phyloP scores from a whole-genome alignment of 768 basidiomycete genomes.

The Coprinellus micaceus region DNA sequence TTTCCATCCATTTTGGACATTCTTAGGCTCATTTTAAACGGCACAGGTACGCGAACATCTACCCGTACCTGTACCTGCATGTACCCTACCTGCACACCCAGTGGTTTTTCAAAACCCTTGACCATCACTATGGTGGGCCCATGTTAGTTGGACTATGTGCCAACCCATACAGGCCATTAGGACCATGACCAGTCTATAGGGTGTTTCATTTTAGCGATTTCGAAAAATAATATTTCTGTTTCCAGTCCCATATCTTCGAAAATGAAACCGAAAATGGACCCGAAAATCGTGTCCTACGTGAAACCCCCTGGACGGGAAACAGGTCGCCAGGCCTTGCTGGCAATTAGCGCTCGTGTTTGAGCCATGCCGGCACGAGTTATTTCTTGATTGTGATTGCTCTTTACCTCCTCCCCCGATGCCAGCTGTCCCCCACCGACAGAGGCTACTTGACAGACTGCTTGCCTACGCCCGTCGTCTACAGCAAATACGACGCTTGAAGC shows the following conservation, averaged over 20 bases:
- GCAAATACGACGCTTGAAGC: not conserved
- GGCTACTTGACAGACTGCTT: not conserved
- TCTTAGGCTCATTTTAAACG: too few relatives aligned
- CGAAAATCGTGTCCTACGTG: not conserved
- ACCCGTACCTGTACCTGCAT: too few relatives aligned
- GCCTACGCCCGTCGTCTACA: not conserved
- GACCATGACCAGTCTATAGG: too few relatives aligned
- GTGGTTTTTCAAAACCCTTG: too few relatives aligned
- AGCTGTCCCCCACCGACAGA: not conserved
- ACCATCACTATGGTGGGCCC: too few relatives aligned
- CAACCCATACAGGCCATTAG: too few relatives aligned
- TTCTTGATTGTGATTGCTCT: not conserved
- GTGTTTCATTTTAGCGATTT: conserved; percentile 1
- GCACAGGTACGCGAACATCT: too few relatives aligned
- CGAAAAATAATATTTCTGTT: not conserved
- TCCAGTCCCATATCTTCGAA: not conserved
- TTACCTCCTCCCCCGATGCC: not conserved
- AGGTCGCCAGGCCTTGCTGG: too few relatives aligned
- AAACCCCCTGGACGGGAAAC: too few relatives aligned
- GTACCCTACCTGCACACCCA: too few relatives aligned
- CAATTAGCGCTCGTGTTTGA: not conserved
- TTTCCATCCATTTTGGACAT: too few relatives aligned
- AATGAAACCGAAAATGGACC: not conserved
- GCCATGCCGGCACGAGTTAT: not conserved
- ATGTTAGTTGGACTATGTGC: too few relatives aligned